Evolutionary conservation across 2,329 filamentous ascomycete species (phyloP).

Genomic region (Alternaria brassicicola): DNA sequence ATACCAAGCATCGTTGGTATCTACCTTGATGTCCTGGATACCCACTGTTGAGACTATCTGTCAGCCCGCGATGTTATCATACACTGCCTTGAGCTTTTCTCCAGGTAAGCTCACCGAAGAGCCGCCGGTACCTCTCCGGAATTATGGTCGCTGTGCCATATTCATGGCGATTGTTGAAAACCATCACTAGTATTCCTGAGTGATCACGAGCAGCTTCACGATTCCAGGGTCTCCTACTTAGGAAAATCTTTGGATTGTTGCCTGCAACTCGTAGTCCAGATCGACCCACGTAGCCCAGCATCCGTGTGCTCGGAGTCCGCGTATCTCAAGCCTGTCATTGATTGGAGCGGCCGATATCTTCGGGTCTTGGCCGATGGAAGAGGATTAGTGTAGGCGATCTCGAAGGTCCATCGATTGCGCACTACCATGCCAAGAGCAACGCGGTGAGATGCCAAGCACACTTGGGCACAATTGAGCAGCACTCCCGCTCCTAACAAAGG

Average conservation of each 20-base stretch:
- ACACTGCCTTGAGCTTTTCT: background rate
- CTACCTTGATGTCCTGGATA: slow-evolving; percentile 1
- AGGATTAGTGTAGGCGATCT: background rate
- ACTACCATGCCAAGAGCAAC: background rate
- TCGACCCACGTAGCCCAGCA: background rate
- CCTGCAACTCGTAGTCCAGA: background rate
- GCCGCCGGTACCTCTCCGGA: background rate
- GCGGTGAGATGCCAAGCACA: background rate
- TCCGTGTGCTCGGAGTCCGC: background rate
- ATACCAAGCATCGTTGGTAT: background rate
- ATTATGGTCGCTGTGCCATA: background rate
- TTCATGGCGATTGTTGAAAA: background rate
- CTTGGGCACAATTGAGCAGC: background rate
- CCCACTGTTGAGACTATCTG: background rate
- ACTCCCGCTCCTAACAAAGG: background rate
- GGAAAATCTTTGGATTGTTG: background rate
- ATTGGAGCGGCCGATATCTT: background rate
- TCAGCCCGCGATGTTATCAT: background rate
- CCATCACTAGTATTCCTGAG: background rate
- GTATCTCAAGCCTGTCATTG: background rate
- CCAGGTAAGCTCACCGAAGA: background rate
- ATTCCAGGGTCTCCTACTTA: background rate
- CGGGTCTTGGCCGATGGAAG: background rate
- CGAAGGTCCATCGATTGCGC: background rate
- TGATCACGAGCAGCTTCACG: background rate